Evolutionary conservation across 2,329 filamentous ascomycete species (phyloP), one percentile per base, ranked within the genome.

Genomic region (Fusarium succisae): DNA sequence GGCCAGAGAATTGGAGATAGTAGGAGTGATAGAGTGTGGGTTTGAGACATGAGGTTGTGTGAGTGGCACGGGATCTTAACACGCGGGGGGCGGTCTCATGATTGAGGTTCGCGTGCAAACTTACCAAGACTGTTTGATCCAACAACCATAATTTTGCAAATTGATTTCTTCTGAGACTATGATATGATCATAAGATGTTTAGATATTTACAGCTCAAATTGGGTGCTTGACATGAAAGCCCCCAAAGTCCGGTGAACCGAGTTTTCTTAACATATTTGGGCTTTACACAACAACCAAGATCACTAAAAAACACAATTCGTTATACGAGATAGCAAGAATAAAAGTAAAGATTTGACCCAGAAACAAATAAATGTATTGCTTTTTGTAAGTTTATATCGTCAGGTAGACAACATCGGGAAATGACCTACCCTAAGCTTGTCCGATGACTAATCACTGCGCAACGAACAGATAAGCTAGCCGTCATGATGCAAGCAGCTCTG

Each of bases 401-500:
- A 35, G 6, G 17, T 48, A 8, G n/a, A 10, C 9, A 2, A 47
- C 18, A 9, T 13, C 35, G 15, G 26, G 38, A 57, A 38, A n/a
- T 50, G 14, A 50, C 55, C 14, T 70, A 73, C 48, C 71, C 61
- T 57, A 63, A 22, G 63, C 54, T 39, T 0, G 2, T 7, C 3
- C 1, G 67, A 78, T 79, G 77, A 79, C 77, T 79, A 77, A 79
- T 58, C 77, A 70, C 39, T 32, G 55, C 43, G 59, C 69, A 76
- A 67, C 69, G 68, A 78, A 79, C 77, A 79, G 76, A 76, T 79
- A 69, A 70, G 76, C 75, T 59, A 59, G 32, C 32, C 65, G 67
- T 74, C 64, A 76, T 76, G 67, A 77, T 73, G 76, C 68, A 67
- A 66, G 39, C 43, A 76, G 76, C 71, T 76, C 62, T 66, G 43